Evolutionary conservation across 345 rosid species (phyloP).

Genomic region (Firmiana major): DNA sequence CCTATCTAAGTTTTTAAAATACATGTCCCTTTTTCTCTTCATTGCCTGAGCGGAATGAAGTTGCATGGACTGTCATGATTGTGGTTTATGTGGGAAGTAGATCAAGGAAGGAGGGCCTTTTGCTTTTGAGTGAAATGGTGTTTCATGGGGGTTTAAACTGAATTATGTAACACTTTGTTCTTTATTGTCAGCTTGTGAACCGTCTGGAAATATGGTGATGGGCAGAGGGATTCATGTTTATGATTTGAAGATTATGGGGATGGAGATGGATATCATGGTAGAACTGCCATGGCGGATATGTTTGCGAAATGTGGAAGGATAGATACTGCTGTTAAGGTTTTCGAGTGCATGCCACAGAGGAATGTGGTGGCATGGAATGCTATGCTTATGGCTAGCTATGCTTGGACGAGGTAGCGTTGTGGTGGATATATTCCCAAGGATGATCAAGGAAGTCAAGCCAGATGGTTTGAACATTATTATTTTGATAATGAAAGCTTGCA

Average conservation of each 20-base stretch:
- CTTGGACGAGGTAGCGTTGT: slow-evolving; percentile 56
- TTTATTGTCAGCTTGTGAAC: slow-evolving; percentile 60
- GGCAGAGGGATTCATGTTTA: slow-evolving; percentile 77
- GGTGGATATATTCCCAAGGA: slow-evolving; percentile 47
- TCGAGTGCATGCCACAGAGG: slow-evolving; percentile 46
- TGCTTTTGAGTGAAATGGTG: slow-evolving; percentile 48
- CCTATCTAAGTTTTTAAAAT: neutral
- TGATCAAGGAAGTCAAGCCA: slow-evolving; percentile 59
- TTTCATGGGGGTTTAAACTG: slow-evolving; percentile 31
- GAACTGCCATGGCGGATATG: slow-evolving; percentile 79
- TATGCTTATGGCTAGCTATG: slow-evolving; percentile 65
- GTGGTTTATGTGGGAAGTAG: slow-evolving; percentile 61
- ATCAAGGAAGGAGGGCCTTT: slow-evolving; percentile 38
- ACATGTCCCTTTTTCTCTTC: neutral
- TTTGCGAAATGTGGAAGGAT: slow-evolving; percentile 79
- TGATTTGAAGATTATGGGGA: slow-evolving; percentile 50
- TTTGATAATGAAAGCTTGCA: no score
- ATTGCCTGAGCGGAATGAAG: slow-evolving; percentile 61
- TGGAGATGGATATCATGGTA: slow-evolving; percentile 49
- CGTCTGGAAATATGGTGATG: slow-evolving; percentile 52
- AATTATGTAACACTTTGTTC: slow-evolving; percentile 61
- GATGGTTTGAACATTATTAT: no score
- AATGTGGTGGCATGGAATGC: slow-evolving; percentile 83
- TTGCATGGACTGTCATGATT: slow-evolving; percentile 72
- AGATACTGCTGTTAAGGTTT: slow-evolving; percentile 44